Conservation (phyloP, 306 rosid species). For the Ceratonia siliqua region DNA sequence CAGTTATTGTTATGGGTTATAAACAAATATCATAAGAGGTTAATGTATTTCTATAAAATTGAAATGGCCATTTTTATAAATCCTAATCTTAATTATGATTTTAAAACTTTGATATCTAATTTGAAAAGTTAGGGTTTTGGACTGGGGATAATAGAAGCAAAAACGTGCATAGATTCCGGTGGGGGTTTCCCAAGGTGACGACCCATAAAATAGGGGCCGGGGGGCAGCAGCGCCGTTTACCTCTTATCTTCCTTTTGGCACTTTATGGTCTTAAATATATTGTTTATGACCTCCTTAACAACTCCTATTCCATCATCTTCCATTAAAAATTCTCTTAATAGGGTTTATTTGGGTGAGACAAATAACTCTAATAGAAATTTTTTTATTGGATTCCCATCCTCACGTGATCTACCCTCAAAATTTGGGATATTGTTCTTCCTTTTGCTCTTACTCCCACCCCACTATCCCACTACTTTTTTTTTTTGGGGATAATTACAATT, state of each 20-base stretch:
- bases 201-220: slow-evolving; percentile 62
- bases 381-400: slow-evolving; percentile 57
- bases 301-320: slow-evolving; percentile 22
- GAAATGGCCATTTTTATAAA: no score
- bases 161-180: slow-evolving; percentile 60
- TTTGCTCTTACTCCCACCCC: slow-evolving; percentile 47
- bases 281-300: slow-evolving; percentile 31
- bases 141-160: slow-evolving; percentile 42
- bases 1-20: no score
- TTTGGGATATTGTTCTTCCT: slow-evolving; percentile 63
- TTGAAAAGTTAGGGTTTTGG: not conserved
- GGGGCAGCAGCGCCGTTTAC: slow-evolving; percentile 58
- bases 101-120: no score
- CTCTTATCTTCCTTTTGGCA: slow-evolving; percentile 43
- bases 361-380: slow-evolving; percentile 33
- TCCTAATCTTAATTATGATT: no score
- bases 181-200: slow-evolving; percentile 61
- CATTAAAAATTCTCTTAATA: not conserved
- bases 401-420: slow-evolving; percentile 89
- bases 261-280: slow-evolving; percentile 46
- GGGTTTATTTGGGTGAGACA: slow-evolving; percentile 38
- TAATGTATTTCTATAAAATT: no score
- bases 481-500: no score
- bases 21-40: no score
- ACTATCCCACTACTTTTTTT: slow-evolving; percentile 22